These are phyloP conservation scores for Neopestalotiopsis clavispora DNA, from an alignment of 2,329 filamentous ascomycete genomes.

Conservation along the genomic window DNA sequence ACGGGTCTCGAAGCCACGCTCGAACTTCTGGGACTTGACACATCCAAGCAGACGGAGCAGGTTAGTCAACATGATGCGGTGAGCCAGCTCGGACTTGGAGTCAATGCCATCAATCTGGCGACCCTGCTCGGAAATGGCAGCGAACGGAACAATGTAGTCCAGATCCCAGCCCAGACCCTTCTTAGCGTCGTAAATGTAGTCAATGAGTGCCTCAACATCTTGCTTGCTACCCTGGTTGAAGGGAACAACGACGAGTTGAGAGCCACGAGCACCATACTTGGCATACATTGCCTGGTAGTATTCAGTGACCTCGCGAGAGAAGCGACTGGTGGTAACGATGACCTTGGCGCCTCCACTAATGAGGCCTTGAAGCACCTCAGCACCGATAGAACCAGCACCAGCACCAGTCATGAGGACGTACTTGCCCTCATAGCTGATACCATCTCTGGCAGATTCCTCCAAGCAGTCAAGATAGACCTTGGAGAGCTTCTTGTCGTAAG, in stretches of 20 bases:
- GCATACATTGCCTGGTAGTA: conserved; percentile 99
- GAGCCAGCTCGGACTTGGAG: conserved; percentile 95
- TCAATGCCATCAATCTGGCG: conserved; percentile 97
- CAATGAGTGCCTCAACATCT: conserved; percentile 89
- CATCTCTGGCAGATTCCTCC: conserved; percentile 83
- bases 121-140: conserved; percentile 96
- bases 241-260: conserved; percentile 95
- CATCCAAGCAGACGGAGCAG: conserved; percentile 86
- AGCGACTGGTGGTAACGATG: conserved; percentile 93
- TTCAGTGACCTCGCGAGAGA: conserved; percentile 96
- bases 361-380: conserved; percentile 92
- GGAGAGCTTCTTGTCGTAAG: conserved; percentile 99
- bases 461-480: conserved; percentile 90
- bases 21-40: conserved; percentile 89
- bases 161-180: conserved; percentile 97
- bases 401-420: conserved; percentile 98
- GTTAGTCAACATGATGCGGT: conserved; percentile 99
- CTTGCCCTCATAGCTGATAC: conserved; percentile 92
- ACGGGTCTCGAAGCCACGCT: conserved; percentile 88
- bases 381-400: conserved; percentile 95
- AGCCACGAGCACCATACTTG: conserved; percentile 89
- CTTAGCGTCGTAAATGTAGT: conserved; percentile 98
- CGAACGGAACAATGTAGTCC: conserved; percentile 94
- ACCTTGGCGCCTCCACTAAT: conserved; percentile 98
- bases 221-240: conserved; percentile 99